Evolutionary conservation across 2,329 filamentous ascomycete genomes (phyloP).

Genomic region (Trichoderma oligosporum): DNA sequence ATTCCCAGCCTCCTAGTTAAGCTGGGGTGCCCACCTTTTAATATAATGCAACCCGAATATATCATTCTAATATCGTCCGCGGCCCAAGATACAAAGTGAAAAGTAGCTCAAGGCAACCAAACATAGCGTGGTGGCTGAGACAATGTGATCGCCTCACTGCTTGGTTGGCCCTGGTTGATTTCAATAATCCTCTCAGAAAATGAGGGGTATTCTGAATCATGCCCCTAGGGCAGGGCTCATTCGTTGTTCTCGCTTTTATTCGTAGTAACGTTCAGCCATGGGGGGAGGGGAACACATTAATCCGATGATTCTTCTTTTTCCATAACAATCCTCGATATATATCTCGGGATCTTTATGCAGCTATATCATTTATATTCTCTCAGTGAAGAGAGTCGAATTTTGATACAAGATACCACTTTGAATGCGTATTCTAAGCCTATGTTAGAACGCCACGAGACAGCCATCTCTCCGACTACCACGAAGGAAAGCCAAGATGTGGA

Average conservation of each 20-base stretch:
- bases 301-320: neutral
- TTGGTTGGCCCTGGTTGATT: neutral
- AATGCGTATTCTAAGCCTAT: constrained; percentile 1
- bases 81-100: neutral
- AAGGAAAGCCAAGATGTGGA: too few species aligned
- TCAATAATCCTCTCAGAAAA: neutral
- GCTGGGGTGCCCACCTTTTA: neutral
- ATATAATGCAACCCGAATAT: neutral
- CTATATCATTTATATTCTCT: neutral
- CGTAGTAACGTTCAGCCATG: neutral
- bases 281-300: neutral
- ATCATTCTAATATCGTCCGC: neutral
- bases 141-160: neutral
- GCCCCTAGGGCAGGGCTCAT: neutral
- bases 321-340: neutral
- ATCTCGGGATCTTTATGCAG: neutral
- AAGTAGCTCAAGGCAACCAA: constrained; percentile 3
- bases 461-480: too few species aligned
- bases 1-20: neutral
- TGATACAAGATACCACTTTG: neutral
- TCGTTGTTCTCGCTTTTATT: neutral
- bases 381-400: neutral
- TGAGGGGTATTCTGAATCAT: constrained; percentile 8
- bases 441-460: constrained; percentile 8
- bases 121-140: constrained; percentile 9